phyloP scores from a whole-genome alignment of 2,329 filamentous ascomycete species.

The Fusarium mangiferae region DNA sequence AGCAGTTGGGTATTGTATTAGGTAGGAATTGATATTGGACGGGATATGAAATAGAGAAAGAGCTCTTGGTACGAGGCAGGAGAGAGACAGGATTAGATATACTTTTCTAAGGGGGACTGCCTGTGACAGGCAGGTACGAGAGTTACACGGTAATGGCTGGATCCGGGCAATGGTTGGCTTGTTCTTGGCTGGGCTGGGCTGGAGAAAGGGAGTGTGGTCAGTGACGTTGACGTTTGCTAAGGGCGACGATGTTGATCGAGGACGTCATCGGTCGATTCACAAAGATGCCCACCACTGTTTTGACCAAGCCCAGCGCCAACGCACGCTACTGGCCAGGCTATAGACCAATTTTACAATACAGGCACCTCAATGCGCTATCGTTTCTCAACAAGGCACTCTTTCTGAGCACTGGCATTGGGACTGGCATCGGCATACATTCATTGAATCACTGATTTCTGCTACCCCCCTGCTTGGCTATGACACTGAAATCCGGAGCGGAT shows the following conservation, averaged over 20 bases:
- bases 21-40: constrained; percentile 17
- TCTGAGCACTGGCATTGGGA: neutral
- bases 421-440: constrained; percentile 7
- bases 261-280: constrained; percentile 48
- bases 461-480: constrained; percentile 17
- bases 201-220: constrained; percentile 25
- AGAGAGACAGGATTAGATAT: constrained; percentile 43
- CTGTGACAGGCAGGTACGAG: constrained; percentile 32
- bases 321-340: constrained; percentile 5
- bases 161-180: constrained; percentile 24
- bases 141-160: constrained; percentile 32
- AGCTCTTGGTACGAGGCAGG: constrained; percentile 1
- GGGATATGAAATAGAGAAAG: constrained; percentile 21
- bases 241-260: constrained; percentile 43
- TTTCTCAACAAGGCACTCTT: constrained; percentile 14
- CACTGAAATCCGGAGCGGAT: constrained; percentile 24
- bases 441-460: constrained; percentile 23
- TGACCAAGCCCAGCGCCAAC: constrained; percentile 18
- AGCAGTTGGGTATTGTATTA: constrained; percentile 37
- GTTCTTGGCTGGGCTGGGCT: constrained; percentile 1
- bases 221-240: constrained; percentile 53
- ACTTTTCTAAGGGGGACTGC: constrained; percentile 24
- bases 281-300: constrained; percentile 6
- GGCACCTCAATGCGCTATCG: constrained; percentile 7
- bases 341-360: neutral